phyloP scores from a whole-genome alignment of 495 filamentous ascomycete genomes.

The Aspergillus incahuasiensis region DNA sequence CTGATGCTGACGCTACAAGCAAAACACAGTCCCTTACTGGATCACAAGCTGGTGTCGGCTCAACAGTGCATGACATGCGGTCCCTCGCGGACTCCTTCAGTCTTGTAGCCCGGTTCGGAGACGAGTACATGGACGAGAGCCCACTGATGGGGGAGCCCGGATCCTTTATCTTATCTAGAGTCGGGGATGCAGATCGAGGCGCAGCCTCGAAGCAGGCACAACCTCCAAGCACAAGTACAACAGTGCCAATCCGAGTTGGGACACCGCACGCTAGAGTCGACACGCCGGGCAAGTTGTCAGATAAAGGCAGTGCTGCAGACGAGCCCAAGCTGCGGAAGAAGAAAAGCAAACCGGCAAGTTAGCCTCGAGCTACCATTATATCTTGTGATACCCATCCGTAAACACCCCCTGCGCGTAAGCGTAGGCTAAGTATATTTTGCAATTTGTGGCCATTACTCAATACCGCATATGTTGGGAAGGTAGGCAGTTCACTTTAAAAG shows the following conservation, averaged over 20 bases:
- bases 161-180: constrained; percentile 68
- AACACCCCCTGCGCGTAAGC: constrained; percentile 1
- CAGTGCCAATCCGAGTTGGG: constrained; percentile 19
- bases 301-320: constrained; percentile 27
- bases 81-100: constrained; percentile 64
- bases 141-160: constrained; percentile 82
- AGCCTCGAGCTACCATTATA: constrained; percentile 10
- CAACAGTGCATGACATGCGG: constrained; percentile 43
- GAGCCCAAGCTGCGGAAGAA: constrained; percentile 34
- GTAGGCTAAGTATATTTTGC: not conserved
- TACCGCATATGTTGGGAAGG: not conserved
- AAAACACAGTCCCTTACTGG: constrained; percentile 33
- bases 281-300: constrained; percentile 32
- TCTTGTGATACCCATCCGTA: constrained; percentile 26
- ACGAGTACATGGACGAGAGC: constrained; percentile 90
- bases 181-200: constrained; percentile 25
- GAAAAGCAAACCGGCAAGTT: constrained; percentile 31
- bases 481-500: not conserved
- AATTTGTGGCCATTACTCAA: not conserved
- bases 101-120: constrained; percentile 58
- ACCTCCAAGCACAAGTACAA: constrained; percentile 15
- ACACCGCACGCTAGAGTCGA: constrained; percentile 41
- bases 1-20: constrained; percentile 39
- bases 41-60: constrained; percentile 20
- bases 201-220: constrained; percentile 15